Evolutionary conservation across 83 land plant species (phyloP).

Genomic region (Picea abies): DNA sequence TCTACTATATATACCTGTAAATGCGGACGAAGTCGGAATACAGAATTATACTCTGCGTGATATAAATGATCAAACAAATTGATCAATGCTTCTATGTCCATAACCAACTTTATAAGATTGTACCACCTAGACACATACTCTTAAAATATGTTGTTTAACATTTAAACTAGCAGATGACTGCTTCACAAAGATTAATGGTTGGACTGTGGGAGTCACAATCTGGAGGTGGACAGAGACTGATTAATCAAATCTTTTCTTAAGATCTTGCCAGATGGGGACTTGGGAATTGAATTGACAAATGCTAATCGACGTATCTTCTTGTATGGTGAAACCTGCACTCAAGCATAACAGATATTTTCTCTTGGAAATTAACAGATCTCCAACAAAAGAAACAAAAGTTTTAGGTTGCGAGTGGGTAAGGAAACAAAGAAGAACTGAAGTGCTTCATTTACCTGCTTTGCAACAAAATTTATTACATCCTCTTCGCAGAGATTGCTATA

Average conservation of each 20-base stretch:
- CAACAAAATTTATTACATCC: constrained; percentile 64
- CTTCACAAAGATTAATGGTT: too few relatives aligned
- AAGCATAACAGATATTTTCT: background rate
- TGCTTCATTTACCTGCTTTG: constrained; percentile 62
- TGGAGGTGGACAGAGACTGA: background rate
- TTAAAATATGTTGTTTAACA: too few relatives aligned
- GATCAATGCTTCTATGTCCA: too few relatives aligned
- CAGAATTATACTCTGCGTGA: too few relatives aligned
- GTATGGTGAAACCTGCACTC: constrained; percentile 59
- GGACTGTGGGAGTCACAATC: background rate
- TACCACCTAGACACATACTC: too few relatives aligned
- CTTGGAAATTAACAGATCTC: background rate
- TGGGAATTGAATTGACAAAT: constrained; percentile 50
- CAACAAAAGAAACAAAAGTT: background rate
- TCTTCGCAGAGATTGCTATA: constrained; percentile 43
- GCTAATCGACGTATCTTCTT: constrained; percentile 53
- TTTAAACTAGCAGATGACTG: too few relatives aligned
- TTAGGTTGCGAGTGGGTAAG: background rate
- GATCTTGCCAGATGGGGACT: constrained; percentile 61
- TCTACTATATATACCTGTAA: too few relatives aligned
- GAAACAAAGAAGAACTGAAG: background rate
- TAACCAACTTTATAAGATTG: too few relatives aligned
- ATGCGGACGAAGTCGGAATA: too few relatives aligned
- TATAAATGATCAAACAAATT: too few relatives aligned
- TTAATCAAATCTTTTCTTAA: constrained; percentile 40